Evolutionary conservation across 768 basidiomycete species (phyloP), one percentile per base, ranked within the genome.

Genomic region (Leccinum ochraceum): DNA sequence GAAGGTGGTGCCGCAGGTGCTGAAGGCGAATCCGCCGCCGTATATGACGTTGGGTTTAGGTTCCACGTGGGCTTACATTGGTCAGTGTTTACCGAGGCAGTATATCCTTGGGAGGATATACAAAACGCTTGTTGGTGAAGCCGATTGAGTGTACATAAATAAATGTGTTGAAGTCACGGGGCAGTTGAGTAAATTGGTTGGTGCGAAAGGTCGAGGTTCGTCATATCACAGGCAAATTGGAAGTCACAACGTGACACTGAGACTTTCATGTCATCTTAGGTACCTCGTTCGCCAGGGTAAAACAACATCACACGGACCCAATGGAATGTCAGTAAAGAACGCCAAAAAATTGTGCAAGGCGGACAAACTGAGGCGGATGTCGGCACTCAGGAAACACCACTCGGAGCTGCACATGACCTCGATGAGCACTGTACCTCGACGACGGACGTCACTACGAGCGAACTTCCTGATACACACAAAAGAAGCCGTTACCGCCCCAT

Each of bases 21-120:
- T 90, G 42, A 69, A 72, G 30, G 69, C 71, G 52, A 75, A 65
- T 2, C 87, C 88, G 4, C 82, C 85, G 3, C 58, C 74, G 1
- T 87, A 86, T 67, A 66, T 83, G 67, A 76, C 79, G 1, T 63
- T 82, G 6, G 88, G 89, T 9, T 75, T 77, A 5, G 66, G 75
- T 44, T 69, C 83, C 14, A 60, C 60, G 34, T 8, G 22, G 26
- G 62, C 63, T 49, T 68, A 63, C 36, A 5, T 68, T 28, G 56
- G 53, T 0, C 68, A 65, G 51, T 74, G 70, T 61, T 42, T 75
- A 9, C 72, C 73, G 2, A 64, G 67, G 22, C 64, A 66, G 22
- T 72, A 53, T 44, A 67, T 53, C 22, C 63, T 74, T 34, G 63
- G 46, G 1, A 2, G 20, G 20, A 62, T 72, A 55, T 66, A 58